Conservation (phyloP, 2,329 filamentous ascomycete genomes). For the Rhynchosporium agropyri region DNA sequence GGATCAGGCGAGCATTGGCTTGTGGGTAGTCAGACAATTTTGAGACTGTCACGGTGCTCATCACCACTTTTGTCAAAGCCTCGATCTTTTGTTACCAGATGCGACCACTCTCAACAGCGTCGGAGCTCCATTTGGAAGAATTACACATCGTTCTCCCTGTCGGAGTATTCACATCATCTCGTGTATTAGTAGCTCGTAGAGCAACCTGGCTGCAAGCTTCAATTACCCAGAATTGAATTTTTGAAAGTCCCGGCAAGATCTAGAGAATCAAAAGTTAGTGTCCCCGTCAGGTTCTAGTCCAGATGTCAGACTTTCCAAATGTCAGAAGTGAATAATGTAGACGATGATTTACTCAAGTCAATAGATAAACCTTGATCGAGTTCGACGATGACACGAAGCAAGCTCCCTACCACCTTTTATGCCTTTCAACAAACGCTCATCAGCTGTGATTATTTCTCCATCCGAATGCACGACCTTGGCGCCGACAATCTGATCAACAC, state of each 20-base stretch:
- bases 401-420: slow-evolving; percentile 47
- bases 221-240: slow-evolving; percentile 37
- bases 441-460: slow-evolving; percentile 45
- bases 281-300: slow-evolving; percentile 39
- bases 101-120: slow-evolving; percentile 41
- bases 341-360: slow-evolving; percentile 37
- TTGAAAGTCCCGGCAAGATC: slow-evolving; percentile 38
- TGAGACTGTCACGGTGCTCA: slow-evolving; percentile 38
- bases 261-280: slow-evolving; percentile 42
- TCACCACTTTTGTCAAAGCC: slow-evolving; percentile 36
- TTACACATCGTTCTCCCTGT: slow-evolving; percentile 38
- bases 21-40: slow-evolving; percentile 34
- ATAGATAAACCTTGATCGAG: slow-evolving; percentile 47
- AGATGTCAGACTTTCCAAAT: neutral
- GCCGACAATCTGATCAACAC: slow-evolving; percentile 45
- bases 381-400: slow-evolving; percentile 47
- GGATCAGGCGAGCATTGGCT: slow-evolving; percentile 3
- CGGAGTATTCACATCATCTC: slow-evolving; percentile 42
- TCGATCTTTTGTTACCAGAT: slow-evolving; percentile 40
- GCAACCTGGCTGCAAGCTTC: slow-evolving; percentile 33
- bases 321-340: too few relatives aligned
- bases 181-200: slow-evolving; percentile 32
- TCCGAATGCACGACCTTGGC: slow-evolving; percentile 46
- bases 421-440: slow-evolving; percentile 44
- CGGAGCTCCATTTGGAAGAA: slow-evolving; percentile 43